phyloP scores from a whole-genome alignment of 1,284 basidiomycete species.

The Apiotrichum mycotoxinovorans region DNA sequence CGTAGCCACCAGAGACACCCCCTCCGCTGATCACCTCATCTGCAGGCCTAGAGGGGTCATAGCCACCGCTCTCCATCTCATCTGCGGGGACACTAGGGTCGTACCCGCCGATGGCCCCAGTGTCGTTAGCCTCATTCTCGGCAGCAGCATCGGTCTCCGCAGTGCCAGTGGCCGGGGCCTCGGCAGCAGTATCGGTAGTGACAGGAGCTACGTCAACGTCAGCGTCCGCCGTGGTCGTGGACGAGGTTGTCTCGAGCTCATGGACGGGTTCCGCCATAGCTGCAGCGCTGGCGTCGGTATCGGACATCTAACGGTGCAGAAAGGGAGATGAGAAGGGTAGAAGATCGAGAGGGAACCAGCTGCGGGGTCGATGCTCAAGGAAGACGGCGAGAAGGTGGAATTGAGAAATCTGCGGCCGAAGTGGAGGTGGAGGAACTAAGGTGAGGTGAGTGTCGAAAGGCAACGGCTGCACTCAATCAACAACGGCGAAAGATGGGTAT shows the following conservation, averaged over 20 bases:
- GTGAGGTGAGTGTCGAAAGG: too few species aligned
- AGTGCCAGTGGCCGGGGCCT: background rate
- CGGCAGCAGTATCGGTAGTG: background rate
- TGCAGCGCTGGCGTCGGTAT: slow-evolving; percentile 3
- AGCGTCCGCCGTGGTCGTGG: background rate
- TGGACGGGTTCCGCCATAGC: background rate
- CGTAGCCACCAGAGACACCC: slow-evolving; percentile 1
- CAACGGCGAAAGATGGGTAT: background rate
- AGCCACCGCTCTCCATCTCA: background rate
- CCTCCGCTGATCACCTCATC: background rate
- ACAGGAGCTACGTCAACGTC: too few species aligned
- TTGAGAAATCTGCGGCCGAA: background rate
- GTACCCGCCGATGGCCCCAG: slow-evolving; percentile 7
- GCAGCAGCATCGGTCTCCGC: background rate
- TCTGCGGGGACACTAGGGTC: slow-evolving; percentile 7
- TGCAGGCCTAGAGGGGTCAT: too few species aligned
- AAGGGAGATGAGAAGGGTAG: background rate
- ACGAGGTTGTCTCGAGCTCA: background rate
- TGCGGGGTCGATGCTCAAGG: too few species aligned
- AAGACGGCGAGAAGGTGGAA: background rate
- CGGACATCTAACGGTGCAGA: background rate
- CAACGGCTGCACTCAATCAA: background rate
- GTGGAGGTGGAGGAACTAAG: too few species aligned
- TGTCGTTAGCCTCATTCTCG: slow-evolving; percentile 17
- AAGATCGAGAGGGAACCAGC: background rate